Base-by-base conservation (phyloP, 1,284 basidiomycete genomes). In the Ceratobasidium sp. region DNA sequence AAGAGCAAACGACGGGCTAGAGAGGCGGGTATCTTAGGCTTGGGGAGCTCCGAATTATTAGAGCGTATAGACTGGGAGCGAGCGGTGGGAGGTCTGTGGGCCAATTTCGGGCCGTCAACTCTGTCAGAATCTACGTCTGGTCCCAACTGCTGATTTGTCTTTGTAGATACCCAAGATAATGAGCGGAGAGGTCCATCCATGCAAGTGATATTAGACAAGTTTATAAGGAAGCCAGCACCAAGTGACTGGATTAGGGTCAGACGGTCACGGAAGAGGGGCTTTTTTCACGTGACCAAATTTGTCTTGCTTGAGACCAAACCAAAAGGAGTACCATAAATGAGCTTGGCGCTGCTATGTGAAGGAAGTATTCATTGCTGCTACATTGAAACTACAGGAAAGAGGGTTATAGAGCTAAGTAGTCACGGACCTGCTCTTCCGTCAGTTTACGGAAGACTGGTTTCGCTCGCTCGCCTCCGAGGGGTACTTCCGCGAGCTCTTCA, bases 391-490 rank as follows among this genome's bases (percentile, higher is more conserved):
- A 40, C 19, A 62, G 46, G n/a, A 34, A 44, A 15, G 49, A 34
- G 52, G 11, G 59, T 59, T 91, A 95, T 85, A 95, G 85, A 68
- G 93, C 91, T 83, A 98, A 86, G 86, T 97, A 98, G 86, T 98
- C 96, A 81, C 91, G 90, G 76, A 98, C 95, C 86, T 98, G 97
- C 84, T 96, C 93, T 86, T 98, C 96, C 29, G 91, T 92, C 81
- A 99, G 85, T 85, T 97, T 98, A 83, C 97, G 89, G 87, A 99
- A 98, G 17, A 94, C 95, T 32, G 96, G 92, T 82, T 91, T 92
- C 68, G 90, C 89, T 77, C 95, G 89, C 51, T 87, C 89, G 76
- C 89, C 91, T 80, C 92, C 91, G n/a, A 77, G 51, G 22, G 79
- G 76, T 34, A 78, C 77, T 44, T 77, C 77, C 34, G 82, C 80